phyloP scores from a whole-genome alignment of 148 eudicot genomes.

The Chenopodium formosanum region DNA sequence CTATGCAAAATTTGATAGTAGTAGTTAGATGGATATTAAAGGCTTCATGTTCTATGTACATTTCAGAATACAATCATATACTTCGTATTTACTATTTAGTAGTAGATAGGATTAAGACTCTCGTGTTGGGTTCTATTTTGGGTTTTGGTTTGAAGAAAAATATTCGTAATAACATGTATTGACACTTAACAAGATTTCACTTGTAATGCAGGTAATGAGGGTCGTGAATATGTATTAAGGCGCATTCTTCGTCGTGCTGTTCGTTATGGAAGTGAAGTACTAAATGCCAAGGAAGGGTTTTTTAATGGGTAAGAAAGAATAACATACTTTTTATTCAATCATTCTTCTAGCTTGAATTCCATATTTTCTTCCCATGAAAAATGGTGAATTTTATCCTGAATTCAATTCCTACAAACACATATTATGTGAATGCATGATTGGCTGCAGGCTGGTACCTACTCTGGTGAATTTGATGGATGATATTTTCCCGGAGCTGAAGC shows the following conservation, averaged over 20 bases:
- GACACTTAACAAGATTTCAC: not conserved
- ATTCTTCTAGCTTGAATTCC: conserved; percentile 11
- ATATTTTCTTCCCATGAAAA: not conserved
- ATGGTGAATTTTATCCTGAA: not conserved
- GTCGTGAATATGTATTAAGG: conserved; percentile 94
- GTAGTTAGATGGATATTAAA: not conserved
- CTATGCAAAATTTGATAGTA: not conserved
- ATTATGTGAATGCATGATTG: conserved; percentile 17
- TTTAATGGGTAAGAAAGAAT: conserved; percentile 66
- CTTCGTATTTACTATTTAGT: too few relatives aligned
- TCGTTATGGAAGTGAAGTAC: conserved; percentile 91
- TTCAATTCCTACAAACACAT: conserved; percentile 5
- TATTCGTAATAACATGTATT: not conserved
- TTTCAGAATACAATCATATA: too few relatives aligned
- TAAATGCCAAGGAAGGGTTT: conserved; percentile 79
- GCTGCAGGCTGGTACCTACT: conserved; percentile 71
- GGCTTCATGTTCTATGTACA: not conserved
- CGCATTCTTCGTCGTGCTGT: conserved; percentile 98
- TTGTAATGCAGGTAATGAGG: conserved; percentile 69
- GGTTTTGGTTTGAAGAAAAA: not conserved
- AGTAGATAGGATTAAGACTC: not conserved
- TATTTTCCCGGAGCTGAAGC: conserved; percentile 84
- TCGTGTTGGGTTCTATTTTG: not conserved
- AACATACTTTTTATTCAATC: not conserved
- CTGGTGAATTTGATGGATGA: conserved; percentile 79